These are phyloP conservation scores for Hypoxylon crocopeplum DNA, from an alignment of 495 filamentous ascomycete species.

Conservation along the genomic window DNA sequence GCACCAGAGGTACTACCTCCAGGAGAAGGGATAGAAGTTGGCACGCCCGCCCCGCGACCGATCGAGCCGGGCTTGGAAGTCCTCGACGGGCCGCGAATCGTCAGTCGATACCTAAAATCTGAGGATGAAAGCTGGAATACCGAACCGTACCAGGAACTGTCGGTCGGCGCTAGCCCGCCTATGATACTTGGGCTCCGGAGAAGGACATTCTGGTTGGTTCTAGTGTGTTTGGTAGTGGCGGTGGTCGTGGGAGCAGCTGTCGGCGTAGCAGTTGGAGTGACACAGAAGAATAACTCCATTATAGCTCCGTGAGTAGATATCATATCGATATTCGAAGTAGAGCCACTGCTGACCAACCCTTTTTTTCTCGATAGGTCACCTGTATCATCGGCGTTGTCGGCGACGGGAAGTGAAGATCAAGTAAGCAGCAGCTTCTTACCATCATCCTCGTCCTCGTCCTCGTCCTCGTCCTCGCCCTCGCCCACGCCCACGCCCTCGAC, in stretches of 20 bases:
- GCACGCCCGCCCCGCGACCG: constrained; percentile 7
- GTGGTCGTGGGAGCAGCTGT: constrained; percentile 17
- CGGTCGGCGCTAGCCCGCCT: not conserved
- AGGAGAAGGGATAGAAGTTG: constrained; percentile 28
- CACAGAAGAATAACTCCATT: constrained; percentile 14
- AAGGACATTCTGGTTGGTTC: constrained; percentile 13
- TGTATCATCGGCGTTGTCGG: not conserved
- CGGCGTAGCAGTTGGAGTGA: constrained; percentile 30
- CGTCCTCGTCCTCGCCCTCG: too few relatives aligned
- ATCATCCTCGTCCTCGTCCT: too few relatives aligned
- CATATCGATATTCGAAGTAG: not conserved
- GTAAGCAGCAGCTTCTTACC: constrained; percentile 15
- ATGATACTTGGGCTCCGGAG: constrained; percentile 13
- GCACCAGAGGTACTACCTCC: constrained; percentile 20
- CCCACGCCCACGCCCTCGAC: too few relatives aligned
- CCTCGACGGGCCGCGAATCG: constrained; percentile 3
- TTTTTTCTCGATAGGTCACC: not conserved
- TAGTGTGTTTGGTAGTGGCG: constrained; percentile 13
- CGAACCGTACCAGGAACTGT: not conserved
- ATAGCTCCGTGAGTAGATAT: constrained; percentile 14
- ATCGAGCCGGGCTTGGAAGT: constrained; percentile 25
- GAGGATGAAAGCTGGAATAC: not conserved
- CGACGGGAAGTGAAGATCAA: not conserved
- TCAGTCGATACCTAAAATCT: not conserved
- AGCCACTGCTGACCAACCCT: not conserved